Evolutionary conservation across 1,139 yeast genomes (phyloP).

Genomic region (Keqinozyma sinolaborantium): DNA sequence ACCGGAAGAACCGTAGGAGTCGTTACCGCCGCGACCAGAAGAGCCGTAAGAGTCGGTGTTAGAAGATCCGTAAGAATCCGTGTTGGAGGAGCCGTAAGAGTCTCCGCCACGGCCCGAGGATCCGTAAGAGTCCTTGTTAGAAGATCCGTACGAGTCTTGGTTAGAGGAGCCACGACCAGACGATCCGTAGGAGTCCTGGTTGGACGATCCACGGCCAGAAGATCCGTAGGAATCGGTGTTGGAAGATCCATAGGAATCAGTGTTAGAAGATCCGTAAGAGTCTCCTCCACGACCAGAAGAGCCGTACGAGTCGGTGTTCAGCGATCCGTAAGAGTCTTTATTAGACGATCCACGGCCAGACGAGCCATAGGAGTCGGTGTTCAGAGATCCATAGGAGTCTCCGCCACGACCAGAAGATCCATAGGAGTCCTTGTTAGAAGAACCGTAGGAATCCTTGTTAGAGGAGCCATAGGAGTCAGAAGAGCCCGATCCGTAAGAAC

Average conservation of each 20-base stretch:
- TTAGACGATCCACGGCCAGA: slow-evolving; percentile 13
- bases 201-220: slow-evolving; percentile 9
- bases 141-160: slow-evolving; percentile 3
- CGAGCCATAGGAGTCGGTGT: slow-evolving; percentile 17
- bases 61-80: slow-evolving; percentile 18
- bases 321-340: slow-evolving; percentile 9
- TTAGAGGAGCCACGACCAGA: slow-evolving; percentile 10
- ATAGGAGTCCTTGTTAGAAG: slow-evolving; percentile 13
- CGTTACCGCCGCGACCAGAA: slow-evolving; percentile 13
- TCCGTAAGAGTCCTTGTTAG: slow-evolving; percentile 14
- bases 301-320: slow-evolving; percentile 15
- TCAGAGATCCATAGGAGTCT: no score
- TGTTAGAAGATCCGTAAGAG: slow-evolving; percentile 6
- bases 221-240: slow-evolving; percentile 14
- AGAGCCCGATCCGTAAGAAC: slow-evolving; percentile 8
- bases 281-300: slow-evolving; percentile 9
- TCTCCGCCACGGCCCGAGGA: slow-evolving; percentile 9
- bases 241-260: slow-evolving; percentile 19
- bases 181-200: slow-evolving; percentile 2
- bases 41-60: slow-evolving; percentile 12
- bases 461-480: slow-evolving; percentile 15
- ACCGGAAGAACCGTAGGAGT: slow-evolving; percentile 13
- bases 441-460: slow-evolving; percentile 18
- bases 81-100: slow-evolving; percentile 6
- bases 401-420: slow-evolving; percentile 11